phyloP scores from a whole-genome alignment of 352 stramenopile species.

The Phytophthora boehmeriae region DNA sequence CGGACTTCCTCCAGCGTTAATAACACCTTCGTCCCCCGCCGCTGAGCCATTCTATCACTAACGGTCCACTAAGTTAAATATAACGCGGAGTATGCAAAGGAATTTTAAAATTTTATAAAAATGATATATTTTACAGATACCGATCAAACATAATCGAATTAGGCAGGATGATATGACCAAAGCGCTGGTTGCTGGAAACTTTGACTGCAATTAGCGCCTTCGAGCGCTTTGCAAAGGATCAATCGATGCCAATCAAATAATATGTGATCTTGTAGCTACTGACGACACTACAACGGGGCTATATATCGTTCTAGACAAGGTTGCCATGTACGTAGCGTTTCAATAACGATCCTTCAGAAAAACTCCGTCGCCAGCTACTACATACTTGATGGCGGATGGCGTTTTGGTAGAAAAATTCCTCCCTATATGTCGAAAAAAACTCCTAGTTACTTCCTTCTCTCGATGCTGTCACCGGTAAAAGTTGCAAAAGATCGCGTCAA shows the following conservation, averaged over 20 bases:
- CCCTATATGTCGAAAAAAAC: slow-evolving; percentile 16
- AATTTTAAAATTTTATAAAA: too few relatives aligned
- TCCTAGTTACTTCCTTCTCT: slow-evolving; percentile 1
- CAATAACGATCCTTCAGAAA: neutral
- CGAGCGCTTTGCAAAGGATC: neutral
- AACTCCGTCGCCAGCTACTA: slow-evolving; percentile 17
- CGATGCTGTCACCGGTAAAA: neutral
- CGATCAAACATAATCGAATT: too few relatives aligned
- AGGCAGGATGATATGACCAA: too few relatives aligned
- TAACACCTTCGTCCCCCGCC: slow-evolving; percentile 37
- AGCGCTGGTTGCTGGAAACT: neutral
- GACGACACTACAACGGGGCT: neutral
- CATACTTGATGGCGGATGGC: too few relatives aligned
- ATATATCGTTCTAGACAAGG: slow-evolving; percentile 11
- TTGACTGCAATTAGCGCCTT: neutral
- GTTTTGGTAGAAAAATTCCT: too few relatives aligned
- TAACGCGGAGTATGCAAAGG: too few relatives aligned
- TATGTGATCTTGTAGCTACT: neutral
- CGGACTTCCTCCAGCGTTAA: slow-evolving; percentile 48
- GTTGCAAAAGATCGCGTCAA: slow-evolving; percentile 15
- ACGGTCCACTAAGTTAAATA: too few relatives aligned
- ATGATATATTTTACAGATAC: too few relatives aligned
- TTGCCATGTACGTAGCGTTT: slow-evolving; percentile 11
- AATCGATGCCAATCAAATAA: neutral
- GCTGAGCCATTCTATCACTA: slow-evolving; percentile 49